Base-by-base conservation (phyloP, 2,329 filamentous ascomycete species). In the Pestalotiopsis sp. region DNA sequence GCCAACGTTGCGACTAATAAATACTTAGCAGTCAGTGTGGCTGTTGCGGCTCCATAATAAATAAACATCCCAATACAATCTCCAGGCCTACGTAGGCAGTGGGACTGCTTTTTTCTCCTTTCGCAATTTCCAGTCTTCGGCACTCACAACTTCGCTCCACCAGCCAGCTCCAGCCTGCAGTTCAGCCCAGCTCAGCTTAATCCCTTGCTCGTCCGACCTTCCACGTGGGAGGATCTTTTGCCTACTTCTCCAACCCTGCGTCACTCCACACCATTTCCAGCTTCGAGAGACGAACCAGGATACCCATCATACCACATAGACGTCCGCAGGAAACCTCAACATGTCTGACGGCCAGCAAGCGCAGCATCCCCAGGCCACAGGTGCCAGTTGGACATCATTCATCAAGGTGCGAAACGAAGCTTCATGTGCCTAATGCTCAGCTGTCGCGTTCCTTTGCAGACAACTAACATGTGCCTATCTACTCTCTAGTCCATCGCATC, bases 311-410 rank as follows among this genome's bases (percentile, higher is more conserved):
- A 52, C 12, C 31, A 41, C 49, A 9, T 49, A 23, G 17, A 39
- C 23, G 5, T 36, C 5, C 17, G n/a, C 60, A 27, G 11, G 7
- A 66, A 13, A 6, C 62, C 3, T 39, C 27, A 61, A 59, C 61
- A 66, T 66, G 64, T 60, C 64, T 56, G 64, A 66, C n/a, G 49
- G 31, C 12, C 64, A 66, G 41, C 64, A 66, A 23, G n/a, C 64
- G 27, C 65, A 52, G 4, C 75, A 78, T 67, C 71, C 77, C 36
- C 76, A 78, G 69, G 77, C 77, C 39, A 70, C 61, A 66, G 75
- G 77, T 52, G 75, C 77, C 56, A 76, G 74, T 57, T 79, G 77
- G 77, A 68, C 77, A 9, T 70, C 77, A 3, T 79, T 79, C 60
- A 72, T 79, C 69, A 79, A 79, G 73, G 77, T 78, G 52, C 38